Base-by-base conservation (phyloP, 768 basidiomycete genomes). In the Rhizopogon vesiculosus region DNA sequence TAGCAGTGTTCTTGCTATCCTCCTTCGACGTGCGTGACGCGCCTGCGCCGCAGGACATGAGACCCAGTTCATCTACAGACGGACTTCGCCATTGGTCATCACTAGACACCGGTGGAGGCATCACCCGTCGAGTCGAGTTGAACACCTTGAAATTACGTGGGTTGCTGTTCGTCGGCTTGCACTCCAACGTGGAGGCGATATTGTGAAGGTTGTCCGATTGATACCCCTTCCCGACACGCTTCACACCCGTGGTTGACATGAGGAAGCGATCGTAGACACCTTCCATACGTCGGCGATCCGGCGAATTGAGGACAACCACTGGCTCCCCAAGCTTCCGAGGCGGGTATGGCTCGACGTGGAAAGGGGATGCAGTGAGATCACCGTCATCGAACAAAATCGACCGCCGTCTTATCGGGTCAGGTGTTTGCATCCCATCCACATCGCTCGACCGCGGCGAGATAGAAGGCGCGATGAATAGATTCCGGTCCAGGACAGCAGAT, bases 231-330 rank as follows among this genome's bases (percentile, higher is more conserved):
- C 91, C 91, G 7, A 87, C 72, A 29, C 89, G 87, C 64, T 85
- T 91, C 41, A 93, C 89, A 28, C 87, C 86, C 2, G 85, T 81
- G 1, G 87, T 89, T 10, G 89, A 85, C 86, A 91, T 88, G 29
- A 92, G 75, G 74, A 91, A 86, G 42, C 86, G 82, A 61, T 93
- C 91, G 58, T 92, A 93, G 16, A 87, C 86, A 54, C 82, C 82
- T 72, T 91, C 89, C 28, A 88, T 64, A 45, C 79, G 81, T 42
- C 78, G 83, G 56, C 74, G 80, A 54, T 77, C 78, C 0, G 86
- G 85, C 0, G 85, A 78, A 56, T 85, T 82, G 9, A 78, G 63
- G 18, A 64, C 59, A 4, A 63, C 61, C 8, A 72, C 70, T 10
- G 69, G 65, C 35, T 72, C 73, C 18, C 64, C 66, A 1, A 74